Percentiles rank a stretch among this genome's conserved stretches.
Conservation (phyloP, 2,329 filamentous ascomycete genomes). For the Penicillium thymicola region DNA sequence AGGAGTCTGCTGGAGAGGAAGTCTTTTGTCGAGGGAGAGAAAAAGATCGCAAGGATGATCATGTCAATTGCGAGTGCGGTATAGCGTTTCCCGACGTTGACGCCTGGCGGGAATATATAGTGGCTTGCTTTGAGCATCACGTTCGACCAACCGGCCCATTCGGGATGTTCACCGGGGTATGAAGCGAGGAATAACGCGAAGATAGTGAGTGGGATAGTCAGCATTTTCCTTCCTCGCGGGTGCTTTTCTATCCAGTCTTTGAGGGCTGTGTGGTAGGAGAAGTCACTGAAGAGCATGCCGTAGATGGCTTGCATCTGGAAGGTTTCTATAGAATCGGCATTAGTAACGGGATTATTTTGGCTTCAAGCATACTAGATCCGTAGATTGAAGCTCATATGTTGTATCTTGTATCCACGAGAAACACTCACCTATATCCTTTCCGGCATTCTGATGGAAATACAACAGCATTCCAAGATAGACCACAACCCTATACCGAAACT, state of each 20-base stretch:
- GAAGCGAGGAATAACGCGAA: slow-evolving; percentile 49
- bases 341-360: background rate
- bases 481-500: slow-evolving; percentile 47
- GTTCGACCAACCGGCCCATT: slow-evolving; percentile 51
- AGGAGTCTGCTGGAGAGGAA: slow-evolving; percentile 51
- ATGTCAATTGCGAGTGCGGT: slow-evolving; percentile 50
- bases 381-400: background rate
- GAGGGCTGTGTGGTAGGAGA: slow-evolving; percentile 47
- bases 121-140: slow-evolving; percentile 41
- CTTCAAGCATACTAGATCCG: background rate
- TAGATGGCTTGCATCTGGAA: slow-evolving; percentile 53
- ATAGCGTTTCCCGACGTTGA: slow-evolving; percentile 46
- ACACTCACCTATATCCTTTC: slow-evolving; percentile 46
- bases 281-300: slow-evolving; percentile 52
- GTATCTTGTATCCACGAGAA: background rate
- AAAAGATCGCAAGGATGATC: slow-evolving; percentile 50
- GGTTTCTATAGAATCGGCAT: slow-evolving; percentile 42
- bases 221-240: slow-evolving; percentile 38
- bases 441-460: slow-evolving; percentile 50
- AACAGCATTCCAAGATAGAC: slow-evolving; percentile 46
- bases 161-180: slow-evolving; percentile 51
- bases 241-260: slow-evolving; percentile 47
- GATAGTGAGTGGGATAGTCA: slow-evolving; percentile 40
- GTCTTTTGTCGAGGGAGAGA: slow-evolving; percentile 49
- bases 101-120: slow-evolving; percentile 47